Percentiles rank a stretch among this genome's conserved stretches.
Evolutionary conservation across 768 basidiomycete genomes (phyloP).

Genomic region (Kwoniella newhampshirensis): DNA sequence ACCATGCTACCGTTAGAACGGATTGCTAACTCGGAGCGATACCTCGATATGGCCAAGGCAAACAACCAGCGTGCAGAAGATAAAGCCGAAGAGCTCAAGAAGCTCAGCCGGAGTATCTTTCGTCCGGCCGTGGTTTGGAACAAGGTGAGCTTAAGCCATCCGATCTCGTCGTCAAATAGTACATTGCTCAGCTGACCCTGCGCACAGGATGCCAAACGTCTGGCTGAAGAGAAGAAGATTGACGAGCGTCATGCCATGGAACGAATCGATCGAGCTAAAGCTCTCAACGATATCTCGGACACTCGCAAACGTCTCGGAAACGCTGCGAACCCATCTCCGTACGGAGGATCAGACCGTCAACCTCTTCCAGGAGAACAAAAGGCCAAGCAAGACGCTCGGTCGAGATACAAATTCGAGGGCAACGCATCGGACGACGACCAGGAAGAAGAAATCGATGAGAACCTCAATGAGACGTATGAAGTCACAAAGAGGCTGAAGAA

Average conservation of each 20-base stretch:
- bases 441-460: slow-evolving; percentile 90
- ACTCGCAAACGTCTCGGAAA: slow-evolving; percentile 79
- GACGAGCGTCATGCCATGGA: slow-evolving; percentile 85
- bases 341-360: slow-evolving; percentile 57
- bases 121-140: slow-evolving; percentile 87
- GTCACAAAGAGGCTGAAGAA: slow-evolving; percentile 75
- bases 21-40: slow-evolving; percentile 88
- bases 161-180: no score
- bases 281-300: slow-evolving; percentile 80
- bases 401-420: slow-evolving; percentile 87
- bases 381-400: slow-evolving; percentile 67
- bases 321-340: slow-evolving; percentile 65
- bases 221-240: slow-evolving; percentile 79
- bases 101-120: slow-evolving; percentile 93
- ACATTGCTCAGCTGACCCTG: not conserved
- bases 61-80: slow-evolving; percentile 86
- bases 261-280: slow-evolving; percentile 75
- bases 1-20: slow-evolving; percentile 47
- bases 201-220: slow-evolving; percentile 69
- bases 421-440: slow-evolving; percentile 87
- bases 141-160: slow-evolving; percentile 57
- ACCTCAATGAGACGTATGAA: slow-evolving; percentile 79
- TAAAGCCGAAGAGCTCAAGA: slow-evolving; percentile 86
- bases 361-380: slow-evolving; percentile 59
- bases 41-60: slow-evolving; percentile 87